These are phyloP conservation scores for Borealophlyctis nickersoniae DNA, from an alignment of 192 early-diverging fungal genomes.

Conservation along the genomic window DNA sequence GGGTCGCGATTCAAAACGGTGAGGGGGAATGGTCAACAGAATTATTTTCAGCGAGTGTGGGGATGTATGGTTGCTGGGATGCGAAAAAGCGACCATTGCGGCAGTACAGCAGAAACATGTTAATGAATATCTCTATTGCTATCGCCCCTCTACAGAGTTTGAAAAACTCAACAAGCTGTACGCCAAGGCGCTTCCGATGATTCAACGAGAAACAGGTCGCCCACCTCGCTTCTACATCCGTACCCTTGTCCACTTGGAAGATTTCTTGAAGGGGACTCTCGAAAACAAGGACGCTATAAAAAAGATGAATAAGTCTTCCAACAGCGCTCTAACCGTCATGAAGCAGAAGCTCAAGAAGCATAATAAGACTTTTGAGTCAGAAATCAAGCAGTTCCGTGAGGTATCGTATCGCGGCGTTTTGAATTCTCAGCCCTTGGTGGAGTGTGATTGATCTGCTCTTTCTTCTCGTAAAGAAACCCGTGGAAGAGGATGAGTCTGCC, in stretches of 20 bases:
- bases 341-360: conserved; percentile 92
- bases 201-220: conserved; percentile 41
- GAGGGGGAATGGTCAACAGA: conserved; percentile 8
- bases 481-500: conserved; percentile 51
- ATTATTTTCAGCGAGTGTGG: too few relatives aligned
- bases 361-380: conserved; percentile 69
- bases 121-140: too few relatives aligned
- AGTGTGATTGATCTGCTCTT: conserved; percentile 5
- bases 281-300: conserved; percentile 71
- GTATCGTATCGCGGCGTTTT: conserved; percentile 11
- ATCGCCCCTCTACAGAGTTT: conserved; percentile 59
- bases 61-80: too few relatives aligned
- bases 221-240: conserved; percentile 74
- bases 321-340: conserved; percentile 83
- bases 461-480: conserved; percentile 40
- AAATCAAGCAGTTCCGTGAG: conserved; percentile 64
- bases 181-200: conserved; percentile 58
- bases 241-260: conserved; percentile 71
- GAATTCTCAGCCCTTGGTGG: too few relatives aligned
- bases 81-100: too few relatives aligned
- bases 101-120: too few relatives aligned
- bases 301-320: conserved; percentile 81
- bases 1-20: conserved; percentile 79
- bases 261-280: conserved; percentile 60
- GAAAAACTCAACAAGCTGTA: conserved; percentile 75